Evolutionary conservation across 805 yeast species (phyloP).

Genomic region (Yarrowia deformans): DNA sequence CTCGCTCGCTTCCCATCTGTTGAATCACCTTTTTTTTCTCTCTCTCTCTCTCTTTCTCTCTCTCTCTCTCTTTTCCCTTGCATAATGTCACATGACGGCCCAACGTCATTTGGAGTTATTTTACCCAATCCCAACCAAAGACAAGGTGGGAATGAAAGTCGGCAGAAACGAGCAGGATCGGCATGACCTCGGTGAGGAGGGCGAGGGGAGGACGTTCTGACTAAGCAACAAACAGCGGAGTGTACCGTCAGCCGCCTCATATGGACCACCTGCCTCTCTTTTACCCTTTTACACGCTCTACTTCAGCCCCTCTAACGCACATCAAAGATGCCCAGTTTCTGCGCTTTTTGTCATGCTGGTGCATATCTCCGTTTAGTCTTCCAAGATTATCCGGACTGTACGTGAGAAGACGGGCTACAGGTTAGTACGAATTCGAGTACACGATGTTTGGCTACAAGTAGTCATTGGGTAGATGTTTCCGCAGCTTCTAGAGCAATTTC

Average conservation of each 20-base stretch:
- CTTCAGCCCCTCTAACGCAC: conserved; percentile 13
- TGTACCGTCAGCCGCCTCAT: no score
- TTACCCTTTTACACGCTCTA: background rate
- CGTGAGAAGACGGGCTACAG: background rate
- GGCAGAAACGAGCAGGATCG: background rate
- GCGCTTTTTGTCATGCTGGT: background rate
- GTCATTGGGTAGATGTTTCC: no score
- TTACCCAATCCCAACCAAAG: conserved; percentile 4
- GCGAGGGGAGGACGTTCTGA: background rate
- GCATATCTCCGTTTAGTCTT: conserved; percentile 13
- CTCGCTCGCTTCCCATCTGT: no score
- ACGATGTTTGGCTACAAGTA: no score
- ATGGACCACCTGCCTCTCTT: no score
- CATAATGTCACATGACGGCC: conserved; percentile 21
- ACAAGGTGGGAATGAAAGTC: background rate
- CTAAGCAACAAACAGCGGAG: no score
- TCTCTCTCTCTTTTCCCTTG: background rate
- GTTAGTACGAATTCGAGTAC: no score
- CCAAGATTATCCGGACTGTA: conserved; percentile 13
- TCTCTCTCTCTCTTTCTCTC: no score
- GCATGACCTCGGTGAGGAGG: no score
- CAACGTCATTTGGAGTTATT: background rate
- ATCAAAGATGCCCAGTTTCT: conserved; percentile 1
- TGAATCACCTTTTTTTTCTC: no score
- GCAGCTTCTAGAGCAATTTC: no score